These are phyloP conservation scores for Chaetomiaceae sp. DNA, from an alignment of 2,329 filamentous ascomycete species.

Conservation along the genomic window DNA sequence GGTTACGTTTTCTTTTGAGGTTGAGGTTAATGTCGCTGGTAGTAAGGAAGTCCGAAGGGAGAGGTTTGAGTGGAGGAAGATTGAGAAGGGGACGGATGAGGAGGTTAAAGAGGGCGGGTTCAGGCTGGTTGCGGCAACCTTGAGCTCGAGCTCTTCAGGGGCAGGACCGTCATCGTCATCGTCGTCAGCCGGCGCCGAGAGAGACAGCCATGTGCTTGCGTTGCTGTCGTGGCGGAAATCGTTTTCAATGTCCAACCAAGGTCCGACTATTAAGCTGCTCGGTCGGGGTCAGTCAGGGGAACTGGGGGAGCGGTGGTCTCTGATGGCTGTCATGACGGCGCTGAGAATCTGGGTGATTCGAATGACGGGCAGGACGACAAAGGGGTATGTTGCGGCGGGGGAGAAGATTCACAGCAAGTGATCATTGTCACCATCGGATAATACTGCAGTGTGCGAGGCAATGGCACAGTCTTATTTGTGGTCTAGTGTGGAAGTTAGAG, in stretches of 20 bases:
- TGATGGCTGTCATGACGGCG: not conserved
- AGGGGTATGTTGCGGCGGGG: not conserved
- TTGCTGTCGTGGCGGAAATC: not conserved
- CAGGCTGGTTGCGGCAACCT: not conserved
- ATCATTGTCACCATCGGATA: too few relatives aligned
- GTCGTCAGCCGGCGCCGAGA: too few relatives aligned
- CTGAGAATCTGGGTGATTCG: not conserved
- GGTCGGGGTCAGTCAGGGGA: not conserved
- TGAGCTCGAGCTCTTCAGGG: not conserved
- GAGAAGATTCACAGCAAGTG: too few relatives aligned
- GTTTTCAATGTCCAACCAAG: not conserved
- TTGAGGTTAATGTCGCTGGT: not conserved
- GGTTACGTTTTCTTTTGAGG: not conserved
- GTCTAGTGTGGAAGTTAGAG: too few relatives aligned
- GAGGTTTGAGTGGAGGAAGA: constrained; percentile 1
- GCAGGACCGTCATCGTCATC: not conserved
- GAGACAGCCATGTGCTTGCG: not conserved
- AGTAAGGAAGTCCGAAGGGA: not conserved
- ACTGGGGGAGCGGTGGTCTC: not conserved
- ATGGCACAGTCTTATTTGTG: too few relatives aligned
- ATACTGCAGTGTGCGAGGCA: too few relatives aligned
- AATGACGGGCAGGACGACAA: not conserved
- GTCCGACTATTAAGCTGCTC: not conserved
- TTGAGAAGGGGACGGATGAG: not conserved
- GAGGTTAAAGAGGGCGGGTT: not conserved